phyloP scores from a whole-genome alignment of 345 rosid species.

The Eutrema japonicum region DNA sequence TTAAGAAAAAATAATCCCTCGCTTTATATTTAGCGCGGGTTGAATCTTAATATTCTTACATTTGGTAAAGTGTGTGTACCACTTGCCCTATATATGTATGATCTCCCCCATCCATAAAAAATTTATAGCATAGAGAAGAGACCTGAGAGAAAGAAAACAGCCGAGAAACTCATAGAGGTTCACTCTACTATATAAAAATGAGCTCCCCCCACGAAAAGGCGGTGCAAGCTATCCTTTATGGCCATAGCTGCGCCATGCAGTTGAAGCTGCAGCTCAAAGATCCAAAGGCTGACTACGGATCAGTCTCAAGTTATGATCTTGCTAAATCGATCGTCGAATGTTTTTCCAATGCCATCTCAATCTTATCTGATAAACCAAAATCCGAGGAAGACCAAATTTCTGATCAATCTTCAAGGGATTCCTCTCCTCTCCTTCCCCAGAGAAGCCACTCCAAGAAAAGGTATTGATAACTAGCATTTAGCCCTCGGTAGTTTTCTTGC shows the following conservation, averaged over 20 bases:
- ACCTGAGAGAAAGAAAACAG: not conserved
- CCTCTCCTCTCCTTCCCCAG: slow-evolving; percentile 17
- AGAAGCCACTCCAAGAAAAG: slow-evolving; percentile 34
- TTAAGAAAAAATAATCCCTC: no score
- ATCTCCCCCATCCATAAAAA: slow-evolving; percentile 14
- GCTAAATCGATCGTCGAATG: slow-evolving; percentile 30
- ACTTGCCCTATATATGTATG: slow-evolving; percentile 11
- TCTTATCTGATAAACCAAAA: slow-evolving; percentile 21
- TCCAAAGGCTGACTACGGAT: slow-evolving; percentile 28
- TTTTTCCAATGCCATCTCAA: slow-evolving; percentile 31
- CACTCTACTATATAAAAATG: slow-evolving; percentile 24
- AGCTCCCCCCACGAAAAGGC: slow-evolving; percentile 22
- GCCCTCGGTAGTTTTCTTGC: not conserved
- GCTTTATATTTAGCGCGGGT: no score
- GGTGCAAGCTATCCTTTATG: slow-evolving; percentile 36
- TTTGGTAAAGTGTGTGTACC: not conserved
- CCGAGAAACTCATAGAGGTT: slow-evolving; percentile 1
- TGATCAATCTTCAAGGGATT: slow-evolving; percentile 25
- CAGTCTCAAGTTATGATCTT: slow-evolving; percentile 34
- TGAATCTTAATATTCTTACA: not conserved
- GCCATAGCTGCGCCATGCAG: slow-evolving; percentile 36
- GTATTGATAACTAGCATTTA: slow-evolving; percentile 11
- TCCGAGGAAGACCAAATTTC: slow-evolving; percentile 10
- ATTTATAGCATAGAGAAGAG: not conserved
- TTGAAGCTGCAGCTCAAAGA: slow-evolving; percentile 33